These are phyloP conservation scores for Eleusine coracana DNA, from an alignment of 176 grass and related monocot genomes.

Conservation along the genomic window DNA sequence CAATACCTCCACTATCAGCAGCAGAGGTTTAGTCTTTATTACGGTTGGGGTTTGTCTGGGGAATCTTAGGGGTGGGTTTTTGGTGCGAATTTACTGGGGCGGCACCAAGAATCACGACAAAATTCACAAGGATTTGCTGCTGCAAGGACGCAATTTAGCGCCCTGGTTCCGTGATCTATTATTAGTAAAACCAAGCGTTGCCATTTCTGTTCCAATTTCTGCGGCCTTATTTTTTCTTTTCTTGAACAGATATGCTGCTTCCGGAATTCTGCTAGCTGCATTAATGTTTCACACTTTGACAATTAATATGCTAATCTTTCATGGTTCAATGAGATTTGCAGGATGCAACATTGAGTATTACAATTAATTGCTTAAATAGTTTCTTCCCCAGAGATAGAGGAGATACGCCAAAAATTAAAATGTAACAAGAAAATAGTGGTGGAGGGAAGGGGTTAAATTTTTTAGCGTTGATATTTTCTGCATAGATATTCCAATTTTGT, in stretches of 20 bases:
- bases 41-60: neutral
- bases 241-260: slow-evolving; percentile 4
- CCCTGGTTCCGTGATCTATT: neutral
- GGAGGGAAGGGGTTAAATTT: neutral
- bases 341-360: neutral
- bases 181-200: neutral
- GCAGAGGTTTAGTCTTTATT: neutral
- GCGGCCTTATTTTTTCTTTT: neutral
- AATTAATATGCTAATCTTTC: neutral
- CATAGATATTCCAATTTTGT: neutral
- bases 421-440: neutral
- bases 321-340: neutral
- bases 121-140: neutral
- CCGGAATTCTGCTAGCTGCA: neutral
- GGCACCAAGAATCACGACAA: neutral
- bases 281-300: neutral
- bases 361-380: neutral
- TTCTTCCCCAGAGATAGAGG: neutral
- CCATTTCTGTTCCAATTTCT: neutral
- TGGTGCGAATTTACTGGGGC: neutral
- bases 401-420: neutral
- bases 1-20: neutral
- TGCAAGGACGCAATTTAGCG: neutral
- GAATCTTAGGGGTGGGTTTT: neutral
- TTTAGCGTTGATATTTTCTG: neutral